These are phyloP conservation scores for Cyberlindnera sargentensis DNA, from an alignment of 805 yeast species.

Conservation along the genomic window DNA sequence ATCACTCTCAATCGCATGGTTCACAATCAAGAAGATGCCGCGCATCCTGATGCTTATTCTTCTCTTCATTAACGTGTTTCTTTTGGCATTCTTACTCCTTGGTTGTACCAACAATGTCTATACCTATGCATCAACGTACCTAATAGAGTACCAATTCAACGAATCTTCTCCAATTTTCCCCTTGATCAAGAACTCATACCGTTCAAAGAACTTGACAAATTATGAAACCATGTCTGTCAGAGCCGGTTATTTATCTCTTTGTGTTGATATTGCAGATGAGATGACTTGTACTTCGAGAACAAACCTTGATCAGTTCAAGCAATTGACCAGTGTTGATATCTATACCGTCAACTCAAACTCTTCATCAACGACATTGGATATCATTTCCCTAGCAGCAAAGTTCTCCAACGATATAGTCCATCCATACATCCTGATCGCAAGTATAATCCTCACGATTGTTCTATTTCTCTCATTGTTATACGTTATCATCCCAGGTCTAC, in stretches of 20 bases:
- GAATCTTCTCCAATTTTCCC: constrained; percentile 35
- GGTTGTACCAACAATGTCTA: constrained; percentile 41
- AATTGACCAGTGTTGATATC: constrained; percentile 28
- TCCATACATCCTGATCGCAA: constrained; percentile 46
- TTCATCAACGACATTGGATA: constrained; percentile 31
- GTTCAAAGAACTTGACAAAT: constrained; percentile 25
- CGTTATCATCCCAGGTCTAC: constrained; percentile 41
- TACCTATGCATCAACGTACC: constrained; percentile 41
- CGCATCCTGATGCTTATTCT: constrained; percentile 33
- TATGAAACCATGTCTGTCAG: constrained; percentile 36
- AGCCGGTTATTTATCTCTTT: constrained; percentile 52
- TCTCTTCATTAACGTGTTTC: constrained; percentile 40
- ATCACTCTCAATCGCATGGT: constrained; percentile 14
- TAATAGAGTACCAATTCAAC: constrained; percentile 45
- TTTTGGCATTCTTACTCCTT: constrained; percentile 47
- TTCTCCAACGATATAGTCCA: constrained; percentile 42
- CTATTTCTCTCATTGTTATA: constrained; percentile 38
- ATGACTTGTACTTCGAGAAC: constrained; percentile 32
- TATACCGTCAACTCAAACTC: constrained; percentile 27
- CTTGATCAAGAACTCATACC: constrained; percentile 33
- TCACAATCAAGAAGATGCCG: constrained; percentile 32
- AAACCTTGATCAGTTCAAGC: constrained; percentile 21
- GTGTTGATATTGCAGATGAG: constrained; percentile 33
- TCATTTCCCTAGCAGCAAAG: constrained; percentile 38
- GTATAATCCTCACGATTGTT: constrained; percentile 36